These are phyloP conservation scores for Hypoxylon sp. DNA, from an alignment of 2,329 filamentous ascomycete species.

Conservation along the genomic window DNA sequence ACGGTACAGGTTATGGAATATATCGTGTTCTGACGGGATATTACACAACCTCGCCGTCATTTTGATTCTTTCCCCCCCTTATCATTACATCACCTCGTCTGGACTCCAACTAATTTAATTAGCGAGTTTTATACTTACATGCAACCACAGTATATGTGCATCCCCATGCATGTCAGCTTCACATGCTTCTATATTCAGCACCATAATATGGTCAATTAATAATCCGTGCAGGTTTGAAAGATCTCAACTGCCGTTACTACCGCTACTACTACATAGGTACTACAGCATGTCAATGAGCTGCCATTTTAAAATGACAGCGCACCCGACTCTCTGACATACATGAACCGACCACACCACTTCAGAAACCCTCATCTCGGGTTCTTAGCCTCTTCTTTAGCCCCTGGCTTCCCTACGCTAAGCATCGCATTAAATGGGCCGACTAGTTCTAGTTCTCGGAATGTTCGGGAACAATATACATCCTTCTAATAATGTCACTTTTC, in stretches of 20 bases:
- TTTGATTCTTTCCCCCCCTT: slow-evolving; percentile 13
- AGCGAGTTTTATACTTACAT: slow-evolving; percentile 30
- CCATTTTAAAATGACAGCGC: slow-evolving; percentile 34
- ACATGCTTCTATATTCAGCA: slow-evolving; percentile 42
- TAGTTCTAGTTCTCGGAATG: slow-evolving; percentile 35
- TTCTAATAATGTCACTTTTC: slow-evolving; percentile 23
- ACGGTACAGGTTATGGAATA: slow-evolving; percentile 7
- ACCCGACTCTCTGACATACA: slow-evolving; percentile 38
- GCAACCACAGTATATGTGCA: slow-evolving; percentile 18
- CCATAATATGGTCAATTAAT: slow-evolving; percentile 27
- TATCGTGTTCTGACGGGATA: slow-evolving; percentile 27
- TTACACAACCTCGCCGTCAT: slow-evolving; percentile 37
- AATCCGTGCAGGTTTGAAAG: slow-evolving; percentile 32
- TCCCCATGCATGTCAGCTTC: slow-evolving; percentile 40
- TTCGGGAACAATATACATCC: slow-evolving; percentile 35
- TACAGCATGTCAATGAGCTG: slow-evolving; percentile 8
- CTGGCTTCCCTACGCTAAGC: slow-evolving; percentile 28
- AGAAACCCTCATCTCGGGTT: slow-evolving; percentile 31
- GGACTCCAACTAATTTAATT: slow-evolving; percentile 42
- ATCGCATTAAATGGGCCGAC: slow-evolving; percentile 34
- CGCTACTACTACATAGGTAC: slow-evolving; percentile 7
- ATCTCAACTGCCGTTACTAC: slow-evolving; percentile 37
- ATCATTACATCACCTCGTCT: slow-evolving; percentile 44
- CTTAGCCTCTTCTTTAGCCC: slow-evolving; percentile 30
- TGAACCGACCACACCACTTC: slow-evolving; percentile 29